Evolutionary conservation across 345 rosid species (phyloP), one percentile per base, ranked within the genome.

Genomic region (Citrus sp.): DNA sequence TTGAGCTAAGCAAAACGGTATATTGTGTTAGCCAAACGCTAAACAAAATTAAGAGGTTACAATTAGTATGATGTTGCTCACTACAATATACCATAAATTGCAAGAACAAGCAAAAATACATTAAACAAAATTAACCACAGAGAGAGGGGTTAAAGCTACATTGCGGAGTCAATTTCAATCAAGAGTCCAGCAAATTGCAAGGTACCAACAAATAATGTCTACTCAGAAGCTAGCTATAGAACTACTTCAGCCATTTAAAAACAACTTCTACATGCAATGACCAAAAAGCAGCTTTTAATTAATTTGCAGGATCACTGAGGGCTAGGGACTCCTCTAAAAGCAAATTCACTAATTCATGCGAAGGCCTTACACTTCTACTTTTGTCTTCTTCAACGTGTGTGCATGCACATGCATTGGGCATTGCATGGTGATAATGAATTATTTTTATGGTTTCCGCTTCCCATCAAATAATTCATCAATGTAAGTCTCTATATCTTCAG

Each of bases 381-480:
- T 46, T 46, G 18, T 46, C 46, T 74, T 42, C 78, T 62, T 38
- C 24, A n/a, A 27, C 3, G 68, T 25, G 18, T 8, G 27, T 25
- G 58, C n/a, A 60, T 38, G 77, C 51, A 46, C 51, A 46, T 46
- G 51, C 16, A 46, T 46, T 12, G 18, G 18, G 4, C 19, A 71
- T 54, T 49, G 30, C 46, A 49, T 49, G 59, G 19, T 27, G 13
- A 32, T 18, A 22, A 54, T 54, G 22, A 54, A 16, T 18, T 25
- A 16, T 35, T 71, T 46, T 80, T 84, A 89, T 64, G 87, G 78
- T 82, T 88, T 91, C 76, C 86, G 90, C 85, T 89, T 92, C 16
- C 99, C 99, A 25, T 93, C 98, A 25, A 95, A 93, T 34, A 93
- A 83, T 80, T 93, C 91, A 37, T 95, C 97, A 22, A 95, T 87